Conservation (phyloP, 306 rosid species). For the Castanea crenata region DNA sequence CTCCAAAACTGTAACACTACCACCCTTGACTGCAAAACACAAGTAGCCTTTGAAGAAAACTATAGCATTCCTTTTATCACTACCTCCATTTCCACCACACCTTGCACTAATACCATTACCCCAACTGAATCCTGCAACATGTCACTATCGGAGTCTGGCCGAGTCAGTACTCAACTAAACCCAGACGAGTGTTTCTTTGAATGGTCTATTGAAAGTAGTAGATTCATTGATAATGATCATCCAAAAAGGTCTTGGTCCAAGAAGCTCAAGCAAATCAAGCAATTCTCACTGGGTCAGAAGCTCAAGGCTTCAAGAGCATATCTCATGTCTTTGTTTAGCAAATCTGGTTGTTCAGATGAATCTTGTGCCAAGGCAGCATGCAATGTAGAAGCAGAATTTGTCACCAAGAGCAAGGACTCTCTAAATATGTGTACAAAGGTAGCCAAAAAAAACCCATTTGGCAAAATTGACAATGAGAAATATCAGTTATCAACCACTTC, state of each 20-base stretch:
- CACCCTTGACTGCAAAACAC: constrained; percentile 21
- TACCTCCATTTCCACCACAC: constrained; percentile 22
- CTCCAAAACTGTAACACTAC: constrained; percentile 38
- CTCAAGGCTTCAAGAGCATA: constrained; percentile 70
- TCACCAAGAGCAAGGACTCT: constrained; percentile 26
- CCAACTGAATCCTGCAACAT: constrained; percentile 51
- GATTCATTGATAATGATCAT: constrained; percentile 26
- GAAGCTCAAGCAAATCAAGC: constrained; percentile 68
- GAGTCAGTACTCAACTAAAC: constrained; percentile 63
- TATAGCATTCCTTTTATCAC: constrained; percentile 29
- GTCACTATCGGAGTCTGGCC: constrained; percentile 63
- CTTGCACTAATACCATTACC: constrained; percentile 31
- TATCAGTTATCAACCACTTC: constrained; percentile 34
- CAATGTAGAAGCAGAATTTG: constrained; percentile 31
- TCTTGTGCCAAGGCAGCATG: constrained; percentile 42
- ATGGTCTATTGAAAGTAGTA: constrained; percentile 45
- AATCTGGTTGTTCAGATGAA: constrained; percentile 61
- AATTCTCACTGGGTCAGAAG: constrained; percentile 49
- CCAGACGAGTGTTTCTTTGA: constrained; percentile 53
- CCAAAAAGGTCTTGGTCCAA: constrained; percentile 62
- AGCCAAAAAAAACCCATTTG: constrained; percentile 50
- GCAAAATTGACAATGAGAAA: constrained; percentile 35
- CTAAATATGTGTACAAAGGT: constrained; percentile 36
- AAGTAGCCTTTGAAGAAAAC: constrained; percentile 35
- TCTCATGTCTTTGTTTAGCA: constrained; percentile 62